Evolutionary conservation across 306 rosid species (phyloP).

Genomic region (Ammopiptanthus mongolicus): DNA sequence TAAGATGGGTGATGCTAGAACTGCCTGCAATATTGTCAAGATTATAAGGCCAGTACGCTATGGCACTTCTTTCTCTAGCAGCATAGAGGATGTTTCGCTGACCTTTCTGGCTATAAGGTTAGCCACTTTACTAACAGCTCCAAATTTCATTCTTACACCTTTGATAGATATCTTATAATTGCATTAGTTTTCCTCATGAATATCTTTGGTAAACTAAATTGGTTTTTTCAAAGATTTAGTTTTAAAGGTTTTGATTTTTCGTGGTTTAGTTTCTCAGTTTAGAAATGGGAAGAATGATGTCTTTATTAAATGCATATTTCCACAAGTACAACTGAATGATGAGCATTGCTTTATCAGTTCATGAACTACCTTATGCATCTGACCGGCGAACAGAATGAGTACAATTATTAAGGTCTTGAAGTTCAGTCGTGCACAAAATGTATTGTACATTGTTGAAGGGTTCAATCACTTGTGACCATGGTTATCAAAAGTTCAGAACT

Average conservation of each 20-base stretch:
- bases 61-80: slow-evolving; percentile 52
- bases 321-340: not conserved
- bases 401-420: not conserved
- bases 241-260: not conserved
- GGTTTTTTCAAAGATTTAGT: not conserved
- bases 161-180: not conserved
- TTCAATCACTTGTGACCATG: not conserved
- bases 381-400: not conserved
- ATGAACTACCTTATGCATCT: not conserved
- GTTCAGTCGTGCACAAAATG: not conserved
- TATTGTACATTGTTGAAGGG: not conserved
- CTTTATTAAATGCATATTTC: slow-evolving; percentile 4
- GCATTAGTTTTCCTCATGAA: not conserved
- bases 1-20: slow-evolving; percentile 26
- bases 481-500: not conserved
- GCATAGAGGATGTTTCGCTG: slow-evolving; percentile 51
- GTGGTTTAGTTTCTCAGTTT: not conserved
- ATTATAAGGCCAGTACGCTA: slow-evolving; percentile 77
- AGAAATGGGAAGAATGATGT: not conserved
- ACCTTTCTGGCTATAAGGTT: slow-evolving; percentile 78
- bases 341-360: not conserved
- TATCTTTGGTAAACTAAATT: not conserved
- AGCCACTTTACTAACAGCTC: slow-evolving; percentile 26
- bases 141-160: not conserved
- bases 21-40: slow-evolving; percentile 51